Percentiles rank a stretch among this genome's conserved stretches.
These are phyloP conservation scores for Scenedesmus sp. DNA, from an alignment of 163 green algal genomes.

Conservation along the genomic window DNA sequence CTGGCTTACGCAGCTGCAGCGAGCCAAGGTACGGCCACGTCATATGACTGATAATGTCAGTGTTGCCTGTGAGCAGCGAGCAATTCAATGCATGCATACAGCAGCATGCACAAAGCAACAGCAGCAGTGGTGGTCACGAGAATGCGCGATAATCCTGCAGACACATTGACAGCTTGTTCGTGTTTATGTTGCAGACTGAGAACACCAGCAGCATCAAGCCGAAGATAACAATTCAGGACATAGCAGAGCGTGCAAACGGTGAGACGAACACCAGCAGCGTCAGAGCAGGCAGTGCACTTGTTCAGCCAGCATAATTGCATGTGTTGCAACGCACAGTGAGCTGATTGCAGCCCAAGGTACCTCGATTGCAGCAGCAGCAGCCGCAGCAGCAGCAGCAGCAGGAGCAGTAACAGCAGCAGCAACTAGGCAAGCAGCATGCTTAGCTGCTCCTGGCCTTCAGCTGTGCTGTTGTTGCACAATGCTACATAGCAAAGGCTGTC, in stretches of 20 bases:
- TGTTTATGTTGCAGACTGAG: slow-evolving; percentile 55
- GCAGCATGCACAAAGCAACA: not conserved
- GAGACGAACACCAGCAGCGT: not conserved
- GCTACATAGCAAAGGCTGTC: not conserved
- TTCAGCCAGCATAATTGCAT: not conserved
- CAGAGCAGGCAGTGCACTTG: not conserved
- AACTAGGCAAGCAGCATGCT: not conserved
- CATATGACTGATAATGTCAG: not conserved
- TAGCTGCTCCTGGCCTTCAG: not conserved
- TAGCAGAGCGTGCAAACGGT: slow-evolving; percentile 79
- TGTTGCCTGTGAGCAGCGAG: not conserved
- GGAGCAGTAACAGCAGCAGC: not conserved
- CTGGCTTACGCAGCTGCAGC: slow-evolving; percentile 77
- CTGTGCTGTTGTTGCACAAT: not conserved
- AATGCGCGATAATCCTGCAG: not conserved
- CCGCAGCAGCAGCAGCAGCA: not conserved
- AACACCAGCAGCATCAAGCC: slow-evolving; percentile 62
- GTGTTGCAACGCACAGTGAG: not conserved
- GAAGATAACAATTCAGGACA: slow-evolving; percentile 79
- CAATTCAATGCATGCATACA: not conserved
- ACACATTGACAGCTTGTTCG: not conserved
- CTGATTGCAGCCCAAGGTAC: not conserved
- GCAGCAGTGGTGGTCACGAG: not conserved
- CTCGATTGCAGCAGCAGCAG: not conserved
- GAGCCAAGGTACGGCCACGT: slow-evolving; percentile 68